Evolutionary conservation across 257 asterid species (phyloP), one percentile per base, ranked within the genome.

Genomic region (Solanum neorickii): DNA sequence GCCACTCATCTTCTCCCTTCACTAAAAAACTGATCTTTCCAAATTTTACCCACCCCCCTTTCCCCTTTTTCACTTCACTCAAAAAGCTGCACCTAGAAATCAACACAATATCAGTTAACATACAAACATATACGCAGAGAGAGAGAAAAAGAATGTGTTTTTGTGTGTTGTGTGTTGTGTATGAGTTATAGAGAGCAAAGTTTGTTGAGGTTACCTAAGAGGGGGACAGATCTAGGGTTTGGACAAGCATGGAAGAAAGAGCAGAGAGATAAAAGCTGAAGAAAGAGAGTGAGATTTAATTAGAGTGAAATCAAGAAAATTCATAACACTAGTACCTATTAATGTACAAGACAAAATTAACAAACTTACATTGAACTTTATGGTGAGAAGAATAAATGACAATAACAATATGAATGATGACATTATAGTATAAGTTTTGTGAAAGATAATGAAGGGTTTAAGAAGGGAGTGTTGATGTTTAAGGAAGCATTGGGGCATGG

Each of bases 221-320:
- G 90, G 93, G 93, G 93, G 93, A 92, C 98, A 95, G 98, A 96
- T 96, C 98, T 96, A 93, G 99, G 96, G 98, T 95, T 96, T 92
- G 90, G 90, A 92, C 91, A 93, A 90, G 93, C 95, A 94, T 89
- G 91, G 91, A 84, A 66, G 77, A 5, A 31, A 88, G 88, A 85
- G 75, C 88, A 70, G 83, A 86, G 88, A 41, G 85, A 83, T 87
- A 88, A 90, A 86, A 84, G 90, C 56, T 76, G 66, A 41, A 37
- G 73, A 86, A 83, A 83, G 23, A 44, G 56, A 39, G 59, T 77
- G 91, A 75, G 85, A 84, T 15, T 68, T 14, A 88, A 90, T 92
- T 88, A 91, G 90, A 87, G 76, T 85, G 89, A 89, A 78, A 78
- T 78, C 16, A 60, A 69, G 83, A 85, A 65, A 21, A 62, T 72